These are phyloP conservation scores for Rhynchospora pubera DNA, from an alignment of 176 grass and related monocot species.

Conservation along the genomic window DNA sequence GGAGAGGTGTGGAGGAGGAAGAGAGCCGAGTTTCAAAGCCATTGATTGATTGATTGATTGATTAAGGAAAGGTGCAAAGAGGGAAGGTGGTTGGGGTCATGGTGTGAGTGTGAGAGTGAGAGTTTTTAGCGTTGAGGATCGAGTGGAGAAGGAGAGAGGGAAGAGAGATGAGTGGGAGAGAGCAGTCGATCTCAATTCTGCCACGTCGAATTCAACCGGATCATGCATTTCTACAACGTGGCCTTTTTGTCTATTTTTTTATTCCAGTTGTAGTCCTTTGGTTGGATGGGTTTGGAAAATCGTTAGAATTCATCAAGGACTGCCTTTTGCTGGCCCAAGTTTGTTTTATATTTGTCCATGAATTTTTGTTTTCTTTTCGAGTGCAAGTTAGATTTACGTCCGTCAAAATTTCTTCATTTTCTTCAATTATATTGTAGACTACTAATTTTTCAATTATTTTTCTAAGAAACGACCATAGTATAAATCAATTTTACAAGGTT, in stretches of 20 bases:
- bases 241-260: background rate
- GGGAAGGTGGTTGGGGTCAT: background rate
- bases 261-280: background rate
- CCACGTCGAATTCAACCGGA: slow-evolving; percentile 50
- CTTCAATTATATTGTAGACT: no score
- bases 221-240: slow-evolving; percentile 20
- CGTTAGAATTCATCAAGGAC: background rate
- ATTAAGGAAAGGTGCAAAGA: background rate
- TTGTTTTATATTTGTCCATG: background rate
- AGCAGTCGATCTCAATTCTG: slow-evolving; percentile 57
- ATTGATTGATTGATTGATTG: slow-evolving; percentile 2
- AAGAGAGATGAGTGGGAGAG: slow-evolving; percentile 34
- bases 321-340: background rate
- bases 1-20: slow-evolving; percentile 43
- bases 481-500: background rate
- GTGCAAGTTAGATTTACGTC: background rate
- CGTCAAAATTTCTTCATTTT: background rate
- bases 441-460: no score
- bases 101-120: background rate
- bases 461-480: background rate
- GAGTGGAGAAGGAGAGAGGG: slow-evolving; percentile 12
- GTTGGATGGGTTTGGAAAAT: background rate
- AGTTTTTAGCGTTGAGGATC: background rate
- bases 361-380: no score
- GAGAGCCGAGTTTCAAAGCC: slow-evolving; percentile 50